These are phyloP conservation scores for Gyrodon lividus DNA, from an alignment of 768 basidiomycete genomes.

Conservation along the genomic window DNA sequence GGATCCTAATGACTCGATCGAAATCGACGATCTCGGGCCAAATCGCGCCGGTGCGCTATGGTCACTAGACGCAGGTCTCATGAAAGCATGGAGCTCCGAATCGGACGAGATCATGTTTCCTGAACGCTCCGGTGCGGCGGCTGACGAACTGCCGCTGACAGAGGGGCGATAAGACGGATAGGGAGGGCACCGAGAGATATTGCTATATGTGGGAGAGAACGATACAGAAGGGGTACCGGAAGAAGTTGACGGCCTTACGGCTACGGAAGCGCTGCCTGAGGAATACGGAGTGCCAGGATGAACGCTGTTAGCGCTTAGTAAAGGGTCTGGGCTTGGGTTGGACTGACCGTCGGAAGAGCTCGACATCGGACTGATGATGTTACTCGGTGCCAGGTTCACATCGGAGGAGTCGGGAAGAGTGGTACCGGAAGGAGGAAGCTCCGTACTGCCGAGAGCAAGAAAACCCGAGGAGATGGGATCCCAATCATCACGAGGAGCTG, in stretches of 20 bases:
- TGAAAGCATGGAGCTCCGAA: conserved; percentile 12
- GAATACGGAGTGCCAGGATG: conserved; percentile 4
- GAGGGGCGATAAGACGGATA: conserved; percentile 26
- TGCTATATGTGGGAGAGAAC: conserved; percentile 22
- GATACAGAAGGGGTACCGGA: conserved; percentile 19
- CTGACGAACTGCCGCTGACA: conserved; percentile 10
- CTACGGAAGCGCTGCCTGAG: conserved; percentile 12
- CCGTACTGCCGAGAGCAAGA: conserved; percentile 11
- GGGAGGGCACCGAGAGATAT: conserved; percentile 19
- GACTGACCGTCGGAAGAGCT: conserved; percentile 23
- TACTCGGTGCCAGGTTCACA: conserved; percentile 9
- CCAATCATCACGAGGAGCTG: conserved; percentile 18
- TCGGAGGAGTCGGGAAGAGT: conserved; percentile 8
- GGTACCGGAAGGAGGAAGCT: conserved; percentile 1
- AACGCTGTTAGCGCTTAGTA: conserved; percentile 7
- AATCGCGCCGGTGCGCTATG: conserved; percentile 6
- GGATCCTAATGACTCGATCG: conserved; percentile 8
- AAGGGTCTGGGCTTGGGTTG: conserved; percentile 9
- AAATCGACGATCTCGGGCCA: conserved; percentile 9
- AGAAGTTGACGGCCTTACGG: conserved; percentile 7
- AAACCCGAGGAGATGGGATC: conserved; percentile 18
- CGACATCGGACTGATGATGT: conserved; percentile 17
- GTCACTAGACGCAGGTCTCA: conserved; percentile 18
- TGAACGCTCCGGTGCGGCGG: conserved; percentile 15
- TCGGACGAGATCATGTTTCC: conserved; percentile 7